Conservation (phyloP, 371 early-diverging fungal genomes). For the Phascolomyces articulosus region DNA sequence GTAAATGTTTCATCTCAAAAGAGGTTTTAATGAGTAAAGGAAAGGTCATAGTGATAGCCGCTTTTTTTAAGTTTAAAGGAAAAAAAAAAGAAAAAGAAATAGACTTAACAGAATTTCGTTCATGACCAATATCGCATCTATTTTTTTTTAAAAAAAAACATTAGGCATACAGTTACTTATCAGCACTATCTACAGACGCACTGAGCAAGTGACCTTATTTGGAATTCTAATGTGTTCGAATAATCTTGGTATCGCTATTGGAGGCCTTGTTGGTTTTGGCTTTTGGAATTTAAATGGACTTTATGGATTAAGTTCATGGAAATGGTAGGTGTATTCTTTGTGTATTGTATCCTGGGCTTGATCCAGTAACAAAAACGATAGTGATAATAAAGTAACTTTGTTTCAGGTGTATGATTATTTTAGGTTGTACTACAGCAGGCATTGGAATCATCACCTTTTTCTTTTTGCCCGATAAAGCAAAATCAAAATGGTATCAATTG, state of each 20-base stretch:
- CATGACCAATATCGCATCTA: no score
- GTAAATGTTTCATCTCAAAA: no score
- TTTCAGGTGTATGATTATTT: slow-evolving; percentile 36
- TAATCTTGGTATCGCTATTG: slow-evolving; percentile 27
- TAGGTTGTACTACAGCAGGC: slow-evolving; percentile 22
- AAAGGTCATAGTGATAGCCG: no score
- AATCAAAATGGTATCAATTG: slow-evolving; percentile 22
- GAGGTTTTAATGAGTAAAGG: no score
- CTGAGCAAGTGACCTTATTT: slow-evolving; percentile 32
- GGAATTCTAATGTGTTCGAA: slow-evolving; percentile 29
- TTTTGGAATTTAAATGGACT: slow-evolving; percentile 45
- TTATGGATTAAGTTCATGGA: slow-evolving; percentile 51
- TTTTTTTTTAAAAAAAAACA: no score
- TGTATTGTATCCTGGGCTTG: no score
- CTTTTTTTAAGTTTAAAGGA: no score
- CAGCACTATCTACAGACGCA: slow-evolving; percentile 19
- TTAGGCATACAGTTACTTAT: slow-evolving; percentile 15
- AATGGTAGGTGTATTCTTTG: slow-evolving; percentile 43
- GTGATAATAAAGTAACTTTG: no score
- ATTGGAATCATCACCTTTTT: slow-evolving; percentile 23
- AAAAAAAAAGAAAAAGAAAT: no score
- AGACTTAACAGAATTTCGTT: no score
- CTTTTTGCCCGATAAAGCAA: slow-evolving; percentile 32
- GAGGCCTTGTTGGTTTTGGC: slow-evolving; percentile 63
- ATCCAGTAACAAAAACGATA: no score